These are phyloP conservation scores for Isabelozyma pseudorhagii DNA, from an alignment of 805 yeast genomes.

Conservation along the genomic window DNA sequence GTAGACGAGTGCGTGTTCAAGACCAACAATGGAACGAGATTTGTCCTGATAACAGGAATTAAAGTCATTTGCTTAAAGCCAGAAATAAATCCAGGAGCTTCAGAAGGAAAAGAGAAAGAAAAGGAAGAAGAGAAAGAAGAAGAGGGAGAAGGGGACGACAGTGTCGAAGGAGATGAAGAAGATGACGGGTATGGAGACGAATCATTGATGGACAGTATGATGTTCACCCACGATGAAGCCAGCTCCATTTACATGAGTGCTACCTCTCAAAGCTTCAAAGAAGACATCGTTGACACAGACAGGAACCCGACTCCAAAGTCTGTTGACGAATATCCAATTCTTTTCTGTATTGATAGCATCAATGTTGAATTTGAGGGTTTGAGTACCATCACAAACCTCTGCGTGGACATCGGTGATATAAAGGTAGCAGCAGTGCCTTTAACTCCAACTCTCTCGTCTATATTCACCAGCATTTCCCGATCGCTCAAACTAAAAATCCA, in stretches of 20 bases:
- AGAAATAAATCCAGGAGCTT: conserved; percentile 27
- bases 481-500: conserved; percentile 29
- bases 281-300: conserved; percentile 1
- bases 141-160: conserved; percentile 13
- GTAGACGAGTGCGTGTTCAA: conserved; percentile 27
- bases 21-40: conserved; percentile 48
- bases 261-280: conserved; percentile 45
- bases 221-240: conserved; percentile 67
- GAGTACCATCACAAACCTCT: conserved; percentile 27
- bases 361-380: conserved; percentile 49
- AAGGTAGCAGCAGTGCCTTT: conserved; percentile 45
- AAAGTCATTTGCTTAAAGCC: conserved; percentile 41
- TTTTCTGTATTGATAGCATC: conserved; percentile 34
- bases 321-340: conserved; percentile 10
- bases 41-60: conserved; percentile 37
- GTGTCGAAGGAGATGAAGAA: conserved; percentile 19
- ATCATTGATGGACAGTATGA: conserved; percentile 54
- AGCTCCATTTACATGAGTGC: conserved; percentile 83
- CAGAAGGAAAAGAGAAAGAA: not conserved
- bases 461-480: conserved; percentile 37
- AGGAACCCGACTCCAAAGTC: not conserved
- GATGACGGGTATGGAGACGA: conserved; percentile 34
- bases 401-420: conserved; percentile 36
- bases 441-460: conserved; percentile 32
- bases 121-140: conserved; percentile 1